A percentile compares a stretch with the other conserved stretches of the same genome.
phyloP scores from a whole-genome alignment of 108 stramenopile species.

The Heterococcus sp. region DNA sequence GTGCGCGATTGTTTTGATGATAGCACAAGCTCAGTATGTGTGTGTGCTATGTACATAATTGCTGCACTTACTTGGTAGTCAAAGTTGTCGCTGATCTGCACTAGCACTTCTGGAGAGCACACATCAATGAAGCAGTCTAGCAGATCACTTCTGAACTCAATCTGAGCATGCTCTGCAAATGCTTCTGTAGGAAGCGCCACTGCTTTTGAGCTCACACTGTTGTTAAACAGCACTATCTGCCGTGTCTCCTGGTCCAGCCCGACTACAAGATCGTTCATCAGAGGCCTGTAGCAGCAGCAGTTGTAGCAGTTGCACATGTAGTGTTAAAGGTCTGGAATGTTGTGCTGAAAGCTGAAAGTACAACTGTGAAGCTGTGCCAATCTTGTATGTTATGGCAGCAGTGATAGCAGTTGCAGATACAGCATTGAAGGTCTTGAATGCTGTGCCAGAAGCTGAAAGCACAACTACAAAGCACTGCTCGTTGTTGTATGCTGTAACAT shows the following conservation, averaged over 20 bases:
- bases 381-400: neutral
- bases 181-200: neutral
- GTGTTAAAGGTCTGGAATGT: neutral
- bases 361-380: neutral
- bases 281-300: slow-evolving; percentile 1
- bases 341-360: neutral
- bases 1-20: no score
- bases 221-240: slow-evolving; percentile 37
- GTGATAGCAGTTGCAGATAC: neutral
- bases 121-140: slow-evolving; percentile 91
- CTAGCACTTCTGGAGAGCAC: slow-evolving; percentile 93
- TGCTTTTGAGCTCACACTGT: neutral
- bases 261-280: slow-evolving; percentile 39
- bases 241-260: slow-evolving; percentile 30
- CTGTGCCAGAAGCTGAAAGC: neutral
- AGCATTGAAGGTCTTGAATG: neutral
- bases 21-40: no score
- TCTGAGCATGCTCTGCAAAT: slow-evolving; percentile 57
- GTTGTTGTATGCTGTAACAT: no score
- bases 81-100: slow-evolving; percentile 89
- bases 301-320: neutral
- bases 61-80: slow-evolving; percentile 85
- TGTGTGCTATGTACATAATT: no score
- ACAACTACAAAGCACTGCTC: no score
- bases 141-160: slow-evolving; percentile 71